Base-by-base conservation (phyloP, 257 asterid genomes). In the Nyctanthes arbortristis region DNA sequence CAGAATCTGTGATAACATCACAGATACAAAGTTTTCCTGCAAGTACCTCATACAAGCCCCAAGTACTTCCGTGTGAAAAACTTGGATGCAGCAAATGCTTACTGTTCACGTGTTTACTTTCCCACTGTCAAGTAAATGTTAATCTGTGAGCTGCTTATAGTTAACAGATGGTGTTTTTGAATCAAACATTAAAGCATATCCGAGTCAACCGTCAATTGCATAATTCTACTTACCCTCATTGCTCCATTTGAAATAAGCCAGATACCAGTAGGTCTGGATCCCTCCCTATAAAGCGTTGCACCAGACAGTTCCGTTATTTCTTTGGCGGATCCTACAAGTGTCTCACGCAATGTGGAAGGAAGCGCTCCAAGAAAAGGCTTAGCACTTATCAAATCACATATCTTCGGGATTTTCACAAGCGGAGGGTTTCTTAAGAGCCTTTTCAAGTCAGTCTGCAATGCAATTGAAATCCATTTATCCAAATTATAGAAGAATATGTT, bases 31-130 rank as follows among this genome's bases (percentile, higher is more conserved):
- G 86, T 93, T 89, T 91, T 73, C 86, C 92, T 34, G 90, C 87
- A 71, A 94, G 95, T 75, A 88, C 97, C 82, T 94, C 99, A 61
- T 94, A 94, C 76, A 91, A 81, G 67, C 99, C 99, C 80, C 91
- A 84, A 22, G 99, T 89, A 74, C 96, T 87, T 75, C 99, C 97
- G 69, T 94, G 97, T 43, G 95, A 76, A 74, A 89, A 91, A 65
- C 90, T 85, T 63, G 93, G 96, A 75, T 86, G 95, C 84, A 86
- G 72, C 67, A 73, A 75, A 66, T 75, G 88, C 82, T 76, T 83
- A 67, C 78, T 63, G 56, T 82, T 63, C 16, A 73, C 10, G 67
- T 69, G 69, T 70, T 76, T 76, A 67, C 93, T 77, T 37, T 94
- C 77, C 96, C 97, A 91, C 97, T 93, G 80, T 72, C 75, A 75